These are phyloP conservation scores for Chenopodium berlandieri DNA, from an alignment of 148 eudicot genomes.

Conservation along the genomic window DNA sequence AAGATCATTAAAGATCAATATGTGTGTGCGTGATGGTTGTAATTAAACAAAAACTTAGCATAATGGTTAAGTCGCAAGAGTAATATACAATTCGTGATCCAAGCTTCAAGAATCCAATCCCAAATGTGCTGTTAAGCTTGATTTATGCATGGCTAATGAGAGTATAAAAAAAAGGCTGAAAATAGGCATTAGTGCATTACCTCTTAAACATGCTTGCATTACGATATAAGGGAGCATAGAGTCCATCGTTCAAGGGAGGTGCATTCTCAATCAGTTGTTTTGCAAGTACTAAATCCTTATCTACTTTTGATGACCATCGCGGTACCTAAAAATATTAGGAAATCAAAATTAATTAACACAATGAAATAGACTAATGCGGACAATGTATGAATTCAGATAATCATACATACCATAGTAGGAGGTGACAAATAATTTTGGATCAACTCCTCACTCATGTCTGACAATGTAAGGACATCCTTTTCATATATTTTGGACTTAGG, in stretches of 20 bases:
- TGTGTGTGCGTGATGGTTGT: background rate
- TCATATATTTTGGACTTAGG: constrained; percentile 13
- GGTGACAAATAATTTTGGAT: constrained; percentile 34
- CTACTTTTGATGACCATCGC: constrained; percentile 39
- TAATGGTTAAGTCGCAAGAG: background rate
- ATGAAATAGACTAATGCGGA: background rate
- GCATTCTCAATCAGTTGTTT: constrained; percentile 53
- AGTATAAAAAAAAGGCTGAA: background rate
- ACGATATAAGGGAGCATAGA: constrained; percentile 54
- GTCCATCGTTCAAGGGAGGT: constrained; percentile 32
- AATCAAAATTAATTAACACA: background rate
- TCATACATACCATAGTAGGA: constrained; percentile 39
- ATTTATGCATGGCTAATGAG: background rate
- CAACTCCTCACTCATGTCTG: constrained; percentile 53
- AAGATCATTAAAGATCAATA: background rate
- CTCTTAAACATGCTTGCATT: constrained; percentile 57
- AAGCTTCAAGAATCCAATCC: background rate
- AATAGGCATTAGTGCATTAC: constrained; percentile 33
- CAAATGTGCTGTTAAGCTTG: background rate
- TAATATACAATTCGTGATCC: background rate
- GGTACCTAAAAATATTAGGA: constrained; percentile 34
- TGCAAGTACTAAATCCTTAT: constrained; percentile 40
- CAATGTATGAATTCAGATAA: background rate
- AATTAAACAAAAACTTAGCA: background rate
- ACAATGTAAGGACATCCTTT: constrained; percentile 37